Base-by-base conservation (phyloP, 371 early-diverging fungal genomes). In the Rhizopus delemar region DNA sequence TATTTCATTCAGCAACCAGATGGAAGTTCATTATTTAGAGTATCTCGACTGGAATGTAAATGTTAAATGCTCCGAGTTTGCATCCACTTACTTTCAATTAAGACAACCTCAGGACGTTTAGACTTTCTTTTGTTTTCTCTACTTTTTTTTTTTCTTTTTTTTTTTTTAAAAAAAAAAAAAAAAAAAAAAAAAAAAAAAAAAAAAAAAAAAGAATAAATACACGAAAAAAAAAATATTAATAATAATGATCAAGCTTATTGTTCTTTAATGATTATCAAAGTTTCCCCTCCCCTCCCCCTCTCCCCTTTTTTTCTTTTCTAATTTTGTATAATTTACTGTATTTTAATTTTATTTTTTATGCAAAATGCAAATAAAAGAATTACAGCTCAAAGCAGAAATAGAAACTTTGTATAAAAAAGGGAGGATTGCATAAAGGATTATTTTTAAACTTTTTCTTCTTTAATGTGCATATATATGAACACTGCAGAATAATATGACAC, bases 1-100 rank as follows among this genome's bases (percentile, higher is more conserved):
- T 53, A 7, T 41, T 41, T 29, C 11, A 15, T 8, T n/a, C 46
- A 65, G 65, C 11, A 67, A 67, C 15, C 57, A 55, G 5, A 59
- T 62, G 11, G 68, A 67, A 34, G 41, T 56, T 15, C 50, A 59
- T 2, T 67, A 62, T 15, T 31, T 67, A 29, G 59, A 45, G 2
- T 55, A 62, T 29, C 43, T 67, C 33, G 53, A 59, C 43, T 67
- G 62, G 59, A 56, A 62, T 49, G 68, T 67, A 22, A 58, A 50
- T 45, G 54, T 60, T 1, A 59, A 41, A 12, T 65, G 65, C 41
- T 58, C 59, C 29, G 53, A 39, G 12, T 59, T 63, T 61, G 54
- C 64, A 12, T 34, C 54, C 28, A 54, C 61, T 22, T 69, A 61
- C 39, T 69, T 64, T 38, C 56, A 57, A 50, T 34, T 69, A 12